Conservation (phyloP, 805 yeast species). For the Hanseniaspora valbyensis region DNA sequence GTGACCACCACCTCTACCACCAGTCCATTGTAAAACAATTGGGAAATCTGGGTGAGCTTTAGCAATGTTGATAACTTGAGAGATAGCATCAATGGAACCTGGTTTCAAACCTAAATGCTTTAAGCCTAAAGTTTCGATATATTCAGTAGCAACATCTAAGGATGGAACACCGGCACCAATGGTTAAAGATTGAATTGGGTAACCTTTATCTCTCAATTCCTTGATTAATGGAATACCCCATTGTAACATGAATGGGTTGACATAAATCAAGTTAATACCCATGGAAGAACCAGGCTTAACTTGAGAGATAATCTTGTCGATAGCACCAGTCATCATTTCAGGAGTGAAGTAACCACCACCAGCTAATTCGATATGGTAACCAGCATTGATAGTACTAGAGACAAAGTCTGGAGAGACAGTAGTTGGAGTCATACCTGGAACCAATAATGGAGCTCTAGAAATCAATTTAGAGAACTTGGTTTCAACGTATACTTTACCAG, state of each 20-base stretch:
- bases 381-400: constrained; percentile 87
- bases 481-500: constrained; percentile 72
- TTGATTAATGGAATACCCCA: constrained; percentile 97
- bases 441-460: constrained; percentile 92
- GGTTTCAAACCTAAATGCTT: constrained; percentile 95
- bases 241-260: constrained; percentile 92
- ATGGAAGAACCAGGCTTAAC: constrained; percentile 81
- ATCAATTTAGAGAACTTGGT: constrained; percentile 86
- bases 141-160: constrained; percentile 91
- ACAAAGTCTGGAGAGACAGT: constrained; percentile 92
- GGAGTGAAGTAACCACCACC: constrained; percentile 97
- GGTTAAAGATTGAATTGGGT: constrained; percentile 90
- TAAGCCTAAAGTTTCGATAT: constrained; percentile 81
- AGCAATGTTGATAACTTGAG: constrained; percentile 79
- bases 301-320: constrained; percentile 56
- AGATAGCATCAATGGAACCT: constrained; percentile 88
- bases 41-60: constrained; percentile 95
- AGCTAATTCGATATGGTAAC: constrained; percentile 93
- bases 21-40: constrained; percentile 97
- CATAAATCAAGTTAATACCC: constrained; percentile 86
- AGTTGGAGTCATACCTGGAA: constrained; percentile 99
- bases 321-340: constrained; percentile 57
- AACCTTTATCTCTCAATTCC: constrained; percentile 78
- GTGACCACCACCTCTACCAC: constrained; percentile 99
- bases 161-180: constrained; percentile 99